phyloP scores from a whole-genome alignment of 805 yeast species.

The Blastobotrys americana region DNA sequence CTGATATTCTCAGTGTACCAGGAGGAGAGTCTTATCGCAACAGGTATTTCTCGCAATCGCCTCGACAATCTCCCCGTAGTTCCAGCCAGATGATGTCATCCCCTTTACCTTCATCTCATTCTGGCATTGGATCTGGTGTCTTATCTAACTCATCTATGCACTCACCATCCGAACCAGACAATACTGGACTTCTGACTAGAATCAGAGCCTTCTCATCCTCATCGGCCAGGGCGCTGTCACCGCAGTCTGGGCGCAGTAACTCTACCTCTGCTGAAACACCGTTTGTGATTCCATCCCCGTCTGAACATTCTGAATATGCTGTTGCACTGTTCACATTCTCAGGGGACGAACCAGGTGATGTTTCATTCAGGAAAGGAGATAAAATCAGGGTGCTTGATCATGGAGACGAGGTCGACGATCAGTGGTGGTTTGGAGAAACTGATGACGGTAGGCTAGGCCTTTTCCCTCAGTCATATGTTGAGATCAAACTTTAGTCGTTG shows the following conservation, averaged over 20 bases:
- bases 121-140: no score
- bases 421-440: slow-evolving; percentile 47
- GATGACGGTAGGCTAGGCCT: slow-evolving; percentile 36
- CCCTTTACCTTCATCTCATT: background rate
- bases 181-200: slow-evolving; percentile 11
- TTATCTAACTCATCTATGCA: background rate
- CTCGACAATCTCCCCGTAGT: slow-evolving; percentile 4
- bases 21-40: slow-evolving; percentile 4
- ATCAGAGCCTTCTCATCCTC: slow-evolving; percentile 24
- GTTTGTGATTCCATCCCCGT: slow-evolving; percentile 14
- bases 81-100: background rate
- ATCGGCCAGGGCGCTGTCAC: slow-evolving; percentile 22
- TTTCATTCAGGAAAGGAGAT: slow-evolving; percentile 34
- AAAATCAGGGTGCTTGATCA: slow-evolving; percentile 29
- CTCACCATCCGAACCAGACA: slow-evolving; percentile 4
- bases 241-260: slow-evolving; percentile 7
- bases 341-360: slow-evolving; percentile 34
- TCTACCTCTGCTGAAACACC: background rate
- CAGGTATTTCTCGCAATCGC: background rate
- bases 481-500: background rate
- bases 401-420: slow-evolving; percentile 32
- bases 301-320: slow-evolving; percentile 24
- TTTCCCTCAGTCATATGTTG: slow-evolving; percentile 31
- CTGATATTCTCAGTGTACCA: slow-evolving; percentile 18
- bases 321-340: slow-evolving; percentile 31